Evolutionary conservation across 139 green algal species (phyloP).

Genomic region (Coelastrella sp.): DNA sequence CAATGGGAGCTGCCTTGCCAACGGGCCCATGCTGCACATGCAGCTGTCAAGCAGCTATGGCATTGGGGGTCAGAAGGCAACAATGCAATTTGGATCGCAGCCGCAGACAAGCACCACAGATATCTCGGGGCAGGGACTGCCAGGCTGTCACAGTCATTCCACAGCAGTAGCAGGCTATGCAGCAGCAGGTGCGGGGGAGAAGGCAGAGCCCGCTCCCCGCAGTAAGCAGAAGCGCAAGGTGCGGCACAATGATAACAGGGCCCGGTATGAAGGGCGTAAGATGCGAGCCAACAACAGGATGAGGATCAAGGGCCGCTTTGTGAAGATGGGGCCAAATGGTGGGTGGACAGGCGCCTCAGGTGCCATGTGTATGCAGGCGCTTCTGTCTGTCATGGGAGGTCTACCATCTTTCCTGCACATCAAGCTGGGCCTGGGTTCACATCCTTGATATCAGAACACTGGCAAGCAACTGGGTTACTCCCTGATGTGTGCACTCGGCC

Average conservation of each 20-base stretch:
- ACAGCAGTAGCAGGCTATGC: conserved; percentile 15
- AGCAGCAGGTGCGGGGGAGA: not conserved
- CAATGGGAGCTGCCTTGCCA: not conserved
- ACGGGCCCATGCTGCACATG: not conserved
- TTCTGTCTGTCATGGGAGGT: too few relatives aligned
- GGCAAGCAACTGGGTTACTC: too few relatives aligned
- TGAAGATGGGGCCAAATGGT: conserved; percentile 28
- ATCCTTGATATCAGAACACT: too few relatives aligned
- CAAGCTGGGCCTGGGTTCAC: too few relatives aligned
- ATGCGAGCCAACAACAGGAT: conserved; percentile 36
- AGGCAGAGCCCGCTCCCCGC: not conserved
- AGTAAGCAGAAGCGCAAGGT: conserved; percentile 10
- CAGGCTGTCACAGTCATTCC: conserved; percentile 17
- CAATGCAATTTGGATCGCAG: conserved; percentile 14
- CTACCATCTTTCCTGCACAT: too few relatives aligned
- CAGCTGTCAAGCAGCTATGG: conserved; percentile 25
- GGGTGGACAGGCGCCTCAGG: not conserved
- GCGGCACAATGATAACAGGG: not conserved
- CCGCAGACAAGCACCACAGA: conserved; percentile 32
- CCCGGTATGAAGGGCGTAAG: conserved; percentile 9
- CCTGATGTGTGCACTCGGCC: too few relatives aligned
- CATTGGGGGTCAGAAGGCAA: not conserved
- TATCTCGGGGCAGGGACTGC: conserved; percentile 1
- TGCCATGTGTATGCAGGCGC: not conserved
- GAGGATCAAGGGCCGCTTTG: conserved; percentile 29